Evolutionary conservation across 2,329 filamentous ascomycete genomes (phyloP), one percentile per base, ranked within the genome.

Genomic region (Colletotrichum sansevieriae): DNA sequence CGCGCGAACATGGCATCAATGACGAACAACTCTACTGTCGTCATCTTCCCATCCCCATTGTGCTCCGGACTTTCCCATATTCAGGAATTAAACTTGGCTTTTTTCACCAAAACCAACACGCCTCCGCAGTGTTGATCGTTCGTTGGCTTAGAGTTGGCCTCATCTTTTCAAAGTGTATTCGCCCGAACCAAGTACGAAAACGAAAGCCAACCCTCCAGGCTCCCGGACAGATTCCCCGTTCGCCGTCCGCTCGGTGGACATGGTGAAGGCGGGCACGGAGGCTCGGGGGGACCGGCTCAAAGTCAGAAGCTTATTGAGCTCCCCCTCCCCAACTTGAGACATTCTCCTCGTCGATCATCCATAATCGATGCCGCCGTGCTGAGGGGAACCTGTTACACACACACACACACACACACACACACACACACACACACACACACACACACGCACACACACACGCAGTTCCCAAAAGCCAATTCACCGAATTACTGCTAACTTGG

Each of bases 401-500:
- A 7, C 7, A 13, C 37, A 11, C 37, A 29, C 4, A 7, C 7
- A 1, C 7, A 7, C 3, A 7, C 25, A 29, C 3, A 15, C 11
- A 2, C 12, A 13, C 37, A 11, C 37, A 29, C 4, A 29, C 7
- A 5, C 4, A 5, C 25, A 7, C 4, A 29, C 7, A 6, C 7
- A 29, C 3, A 29, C 25, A 29, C 3, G 3, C 4, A 2, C 22
- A 22, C 12, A 39, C 12, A 13, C 10, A 4, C 37, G 9, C 37
- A 39, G 37, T 39, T 39, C 37, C 37, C 37, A 39, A 39, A 39
- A 39, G 37, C 37, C 37, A 39, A 39, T 39, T 39, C 37, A 11
- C 10, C 12, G 5, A 39, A 39, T 49, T 41, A 15, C 15, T 46
- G 59, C 60, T 52, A 25, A 44, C 59, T 57, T 57, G 52, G 4